Evolutionary conservation across 768 basidiomycete genomes (phyloP).

Genomic region (Gelatoporia subvermispora): DNA sequence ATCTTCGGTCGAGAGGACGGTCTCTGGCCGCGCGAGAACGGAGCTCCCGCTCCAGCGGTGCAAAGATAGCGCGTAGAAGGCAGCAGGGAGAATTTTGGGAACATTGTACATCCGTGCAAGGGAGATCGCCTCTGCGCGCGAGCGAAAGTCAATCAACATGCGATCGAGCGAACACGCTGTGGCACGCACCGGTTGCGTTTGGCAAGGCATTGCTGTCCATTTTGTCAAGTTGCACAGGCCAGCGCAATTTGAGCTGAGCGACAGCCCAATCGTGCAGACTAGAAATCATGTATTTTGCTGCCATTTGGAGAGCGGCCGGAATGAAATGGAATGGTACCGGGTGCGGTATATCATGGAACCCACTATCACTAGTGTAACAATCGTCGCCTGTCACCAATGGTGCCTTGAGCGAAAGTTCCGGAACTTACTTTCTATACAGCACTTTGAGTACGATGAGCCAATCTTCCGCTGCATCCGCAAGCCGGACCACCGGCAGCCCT

Average conservation of each 20-base stretch:
- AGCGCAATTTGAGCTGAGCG: conserved; percentile 20
- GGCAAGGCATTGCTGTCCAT: conserved; percentile 26
- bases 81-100: conserved; percentile 34
- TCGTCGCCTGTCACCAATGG: neutral
- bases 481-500: conserved; percentile 25
- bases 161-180: neutral
- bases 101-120: conserved; percentile 32
- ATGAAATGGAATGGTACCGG: conserved; percentile 22
- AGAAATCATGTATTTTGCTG: conserved; percentile 34
- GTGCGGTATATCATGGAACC: conserved; percentile 17
- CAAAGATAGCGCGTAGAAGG: conserved; percentile 35
- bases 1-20: conserved; percentile 24
- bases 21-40: conserved; percentile 27
- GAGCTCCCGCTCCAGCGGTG: conserved; percentile 22
- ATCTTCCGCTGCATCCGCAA: conserved; percentile 25
- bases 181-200: conserved; percentile 27
- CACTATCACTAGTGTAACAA: conserved; percentile 9
- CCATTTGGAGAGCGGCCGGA: conserved; percentile 26
- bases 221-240: conserved; percentile 24
- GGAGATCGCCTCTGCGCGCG: conserved; percentile 28
- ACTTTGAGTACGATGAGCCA: conserved; percentile 27
- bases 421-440: conserved; percentile 32
- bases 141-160: neutral
- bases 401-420: neutral
- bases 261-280: conserved; percentile 24